These are phyloP conservation scores for Aureobasidium subglaciale DNA, from an alignment of 2,329 filamentous ascomycete species.

Conservation along the genomic window DNA sequence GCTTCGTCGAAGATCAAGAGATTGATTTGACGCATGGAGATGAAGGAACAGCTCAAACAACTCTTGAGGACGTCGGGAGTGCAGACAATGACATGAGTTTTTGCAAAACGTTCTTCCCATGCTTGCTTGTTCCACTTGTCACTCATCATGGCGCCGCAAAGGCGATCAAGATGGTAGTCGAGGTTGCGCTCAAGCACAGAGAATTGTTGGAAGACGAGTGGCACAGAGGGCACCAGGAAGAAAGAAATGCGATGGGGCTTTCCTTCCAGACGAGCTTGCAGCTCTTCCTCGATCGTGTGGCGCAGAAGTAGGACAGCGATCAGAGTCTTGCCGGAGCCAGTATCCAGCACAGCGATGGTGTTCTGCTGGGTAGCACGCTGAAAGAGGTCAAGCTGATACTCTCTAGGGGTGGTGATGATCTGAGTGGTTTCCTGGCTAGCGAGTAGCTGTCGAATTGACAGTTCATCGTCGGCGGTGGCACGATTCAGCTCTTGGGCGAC, in stretches of 20 bases:
- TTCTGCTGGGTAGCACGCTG: conserved; percentile 79
- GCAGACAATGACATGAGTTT: conserved; percentile 82
- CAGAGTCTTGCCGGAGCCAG: conserved; percentile 94
- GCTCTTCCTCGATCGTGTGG: conserved; percentile 67
- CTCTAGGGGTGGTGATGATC: conserved; percentile 71
- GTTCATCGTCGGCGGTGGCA: conserved; percentile 37
- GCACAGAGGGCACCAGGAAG: conserved; percentile 81
- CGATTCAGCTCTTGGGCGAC: conserved; percentile 31
- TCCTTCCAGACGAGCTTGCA: conserved; percentile 59
- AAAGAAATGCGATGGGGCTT: conserved; percentile 63
- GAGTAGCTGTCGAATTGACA: conserved; percentile 49
- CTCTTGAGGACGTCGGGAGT: conserved; percentile 81
- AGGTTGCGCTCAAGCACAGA: conserved; percentile 76
- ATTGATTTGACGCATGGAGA: conserved; percentile 76
- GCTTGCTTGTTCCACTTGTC: conserved; percentile 55
- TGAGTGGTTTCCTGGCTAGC: conserved; percentile 44
- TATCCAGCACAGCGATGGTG: conserved; percentile 87
- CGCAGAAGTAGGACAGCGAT: conserved; percentile 82
- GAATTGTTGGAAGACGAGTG: conserved; percentile 83
- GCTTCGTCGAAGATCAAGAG: conserved; percentile 93
- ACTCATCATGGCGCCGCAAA: conserved; percentile 63
- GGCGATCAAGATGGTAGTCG: conserved; percentile 63
- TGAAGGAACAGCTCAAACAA: conserved; percentile 70
- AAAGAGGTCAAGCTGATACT: conserved; percentile 89
- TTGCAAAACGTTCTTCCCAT: conserved; percentile 51